Percentiles rank a stretch among this genome's conserved stretches.
These are phyloP conservation scores for Eremothecium gossypii DNA, from an alignment of 1,139 yeast species.

Conservation along the genomic window DNA sequence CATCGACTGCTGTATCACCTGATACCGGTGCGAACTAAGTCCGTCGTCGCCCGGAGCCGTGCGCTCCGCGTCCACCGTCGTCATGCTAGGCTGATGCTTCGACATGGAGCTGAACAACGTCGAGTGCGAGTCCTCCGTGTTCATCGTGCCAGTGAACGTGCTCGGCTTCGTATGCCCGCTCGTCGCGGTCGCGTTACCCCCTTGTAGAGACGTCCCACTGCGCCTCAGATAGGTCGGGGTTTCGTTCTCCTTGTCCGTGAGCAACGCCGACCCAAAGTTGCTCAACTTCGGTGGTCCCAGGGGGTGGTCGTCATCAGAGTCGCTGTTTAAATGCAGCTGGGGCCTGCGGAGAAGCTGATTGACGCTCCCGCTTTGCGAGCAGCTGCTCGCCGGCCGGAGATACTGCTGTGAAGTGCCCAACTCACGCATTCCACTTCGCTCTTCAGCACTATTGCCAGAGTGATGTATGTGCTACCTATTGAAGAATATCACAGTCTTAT, in stretches of 20 bases:
- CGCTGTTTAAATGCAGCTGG: constrained; percentile 5
- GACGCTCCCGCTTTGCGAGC: not conserved
- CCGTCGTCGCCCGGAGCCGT: not conserved
- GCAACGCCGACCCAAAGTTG: constrained; percentile 26
- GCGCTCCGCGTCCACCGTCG: constrained; percentile 15
- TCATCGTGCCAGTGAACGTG: constrained; percentile 6
- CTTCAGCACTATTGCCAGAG: no score
- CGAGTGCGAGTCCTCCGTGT: constrained; percentile 20
- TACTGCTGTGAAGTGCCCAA: constrained; percentile 1
- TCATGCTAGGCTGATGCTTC: constrained; percentile 20
- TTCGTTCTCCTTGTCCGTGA: constrained; percentile 16
- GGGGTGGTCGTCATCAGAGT: constrained; percentile 24
- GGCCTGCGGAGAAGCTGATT: not conserved
- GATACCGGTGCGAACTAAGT: constrained; percentile 15
- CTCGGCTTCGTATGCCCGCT: constrained; percentile 1
- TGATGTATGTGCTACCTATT: no score
- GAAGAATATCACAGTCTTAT: no score
- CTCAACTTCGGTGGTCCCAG: constrained; percentile 26
- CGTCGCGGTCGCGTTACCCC: constrained; percentile 5
- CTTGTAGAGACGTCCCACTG: not conserved
- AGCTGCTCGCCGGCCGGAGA: constrained; percentile 2
- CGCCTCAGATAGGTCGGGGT: constrained; percentile 3
- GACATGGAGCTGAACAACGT: constrained; percentile 16
- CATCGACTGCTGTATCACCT: constrained; percentile 19
- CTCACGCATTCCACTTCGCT: constrained; percentile 1